Conservation (phyloP, 2,329 filamentous ascomycete genomes). For the Colletotrichum salicis region DNA sequence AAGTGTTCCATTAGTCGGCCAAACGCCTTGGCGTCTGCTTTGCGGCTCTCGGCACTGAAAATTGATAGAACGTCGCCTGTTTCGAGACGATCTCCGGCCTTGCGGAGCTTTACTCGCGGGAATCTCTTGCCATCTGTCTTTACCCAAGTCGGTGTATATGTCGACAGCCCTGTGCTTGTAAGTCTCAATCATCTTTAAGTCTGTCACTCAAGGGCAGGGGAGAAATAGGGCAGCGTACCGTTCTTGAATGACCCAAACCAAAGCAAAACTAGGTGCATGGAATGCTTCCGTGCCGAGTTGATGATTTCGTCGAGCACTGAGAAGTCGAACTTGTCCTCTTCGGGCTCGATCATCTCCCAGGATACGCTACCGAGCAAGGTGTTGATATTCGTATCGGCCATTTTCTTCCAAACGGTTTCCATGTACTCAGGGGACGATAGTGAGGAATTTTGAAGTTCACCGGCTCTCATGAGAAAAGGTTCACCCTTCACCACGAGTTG, state of each 20-base stretch:
- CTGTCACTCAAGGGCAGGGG: constrained; percentile 39
- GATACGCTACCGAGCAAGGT: constrained; percentile 48
- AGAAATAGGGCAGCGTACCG: constrained; percentile 11
- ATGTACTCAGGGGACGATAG: background rate
- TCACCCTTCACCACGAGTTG: constrained; percentile 44
- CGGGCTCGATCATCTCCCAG: constrained; percentile 49
- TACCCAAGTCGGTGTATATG: background rate
- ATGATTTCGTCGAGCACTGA: constrained; percentile 46
- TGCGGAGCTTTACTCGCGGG: background rate
- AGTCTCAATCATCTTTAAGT: background rate
- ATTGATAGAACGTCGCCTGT: background rate
- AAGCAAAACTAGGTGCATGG: constrained; percentile 47
- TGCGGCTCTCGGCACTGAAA: background rate
- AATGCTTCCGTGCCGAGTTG: constrained; percentile 41
- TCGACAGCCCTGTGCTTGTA: constrained; percentile 20
- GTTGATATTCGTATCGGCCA: constrained; percentile 46
- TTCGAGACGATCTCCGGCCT: background rate
- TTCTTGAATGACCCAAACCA: constrained; percentile 53
- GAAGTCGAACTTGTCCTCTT: constrained; percentile 48
- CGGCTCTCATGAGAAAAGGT: constrained; percentile 42
- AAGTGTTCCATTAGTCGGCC: constrained; percentile 44
- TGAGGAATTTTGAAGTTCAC: background rate
- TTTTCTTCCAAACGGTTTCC: constrained; percentile 35
- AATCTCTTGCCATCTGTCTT: background rate
- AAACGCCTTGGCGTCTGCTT: background rate